Percentiles rank a stretch among this genome's conserved stretches.
Conservation (phyloP, 225 moss, liverwort and hornwort species). For the Takakia lepidozioides region DNA sequence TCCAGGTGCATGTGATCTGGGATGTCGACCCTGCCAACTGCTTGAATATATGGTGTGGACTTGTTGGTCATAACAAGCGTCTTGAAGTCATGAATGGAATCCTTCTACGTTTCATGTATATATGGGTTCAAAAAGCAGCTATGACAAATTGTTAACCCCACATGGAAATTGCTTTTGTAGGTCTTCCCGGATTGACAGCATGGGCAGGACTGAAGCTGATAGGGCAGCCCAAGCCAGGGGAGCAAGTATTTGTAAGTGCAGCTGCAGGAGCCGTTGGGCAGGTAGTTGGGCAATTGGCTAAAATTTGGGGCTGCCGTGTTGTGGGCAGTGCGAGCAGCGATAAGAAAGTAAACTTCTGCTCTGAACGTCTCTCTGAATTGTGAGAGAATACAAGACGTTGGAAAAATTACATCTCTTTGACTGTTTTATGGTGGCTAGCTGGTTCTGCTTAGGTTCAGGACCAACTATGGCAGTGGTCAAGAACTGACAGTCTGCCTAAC, state of each 20-base stretch:
- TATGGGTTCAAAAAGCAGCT: not conserved
- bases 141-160: too few relatives aligned
- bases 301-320: conserved; percentile 24
- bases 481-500: too few relatives aligned
- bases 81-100: too few relatives aligned
- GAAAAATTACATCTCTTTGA: too few relatives aligned
- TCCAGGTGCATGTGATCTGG: not conserved
- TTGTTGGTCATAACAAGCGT: too few relatives aligned
- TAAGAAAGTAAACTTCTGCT: conserved; percentile 30
- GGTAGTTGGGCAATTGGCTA: conserved; percentile 81
- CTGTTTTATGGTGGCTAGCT: too few relatives aligned
- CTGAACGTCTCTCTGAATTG: too few relatives aligned
- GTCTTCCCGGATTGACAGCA: conserved; percentile 59
- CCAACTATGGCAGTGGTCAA: too few relatives aligned
- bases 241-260: conserved; percentile 63
- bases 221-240: conserved; percentile 57
- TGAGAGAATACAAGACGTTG: too few relatives aligned
- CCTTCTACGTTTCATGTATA: too few relatives aligned
- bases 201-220: conserved; percentile 43
- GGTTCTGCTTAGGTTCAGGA: too few relatives aligned
- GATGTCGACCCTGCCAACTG: not conserved
- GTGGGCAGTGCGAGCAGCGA: conserved; percentile 23
- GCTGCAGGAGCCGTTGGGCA: conserved; percentile 73
- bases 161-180: conserved; percentile 9
- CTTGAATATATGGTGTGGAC: not conserved